These are phyloP conservation scores for Coelastrella sp. DNA, from an alignment of 139 green algal species.

Conservation along the genomic window DNA sequence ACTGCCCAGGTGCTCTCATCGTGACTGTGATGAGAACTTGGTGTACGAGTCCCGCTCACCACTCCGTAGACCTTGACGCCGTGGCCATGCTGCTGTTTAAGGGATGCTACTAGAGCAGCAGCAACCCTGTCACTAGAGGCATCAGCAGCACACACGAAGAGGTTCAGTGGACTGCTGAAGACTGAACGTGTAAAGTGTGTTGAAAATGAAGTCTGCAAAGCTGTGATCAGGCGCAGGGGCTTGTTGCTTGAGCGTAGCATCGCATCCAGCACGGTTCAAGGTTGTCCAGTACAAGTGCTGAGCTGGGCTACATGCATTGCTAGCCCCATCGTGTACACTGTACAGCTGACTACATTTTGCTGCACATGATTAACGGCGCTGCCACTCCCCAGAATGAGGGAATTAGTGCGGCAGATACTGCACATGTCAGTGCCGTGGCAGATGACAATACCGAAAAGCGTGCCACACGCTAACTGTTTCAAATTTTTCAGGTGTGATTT, in stretches of 20 bases:
- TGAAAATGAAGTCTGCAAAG: background rate
- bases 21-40: no score
- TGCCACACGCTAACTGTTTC: background rate
- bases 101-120: constrained; percentile 15
- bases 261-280: background rate
- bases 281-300: background rate
- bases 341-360: background rate
- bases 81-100: background rate
- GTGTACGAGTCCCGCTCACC: background rate
- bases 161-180: constrained; percentile 1
- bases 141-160: constrained; percentile 43
- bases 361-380: background rate
- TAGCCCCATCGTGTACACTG: background rate
- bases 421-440: no score
- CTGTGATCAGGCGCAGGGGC: background rate
- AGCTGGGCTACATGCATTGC: background rate
- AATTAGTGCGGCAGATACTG: no score
- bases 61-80: constrained; percentile 12
- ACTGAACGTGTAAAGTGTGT: background rate
- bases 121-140: constrained; percentile 18
- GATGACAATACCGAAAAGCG: background rate
- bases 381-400: background rate
- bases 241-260: background rate
- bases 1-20: no score
- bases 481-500: background rate